Evolutionary conservation across 2,329 filamentous ascomycete genomes (phyloP), one percentile per base, ranked within the genome.

Genomic region (Nemania sp.): DNA sequence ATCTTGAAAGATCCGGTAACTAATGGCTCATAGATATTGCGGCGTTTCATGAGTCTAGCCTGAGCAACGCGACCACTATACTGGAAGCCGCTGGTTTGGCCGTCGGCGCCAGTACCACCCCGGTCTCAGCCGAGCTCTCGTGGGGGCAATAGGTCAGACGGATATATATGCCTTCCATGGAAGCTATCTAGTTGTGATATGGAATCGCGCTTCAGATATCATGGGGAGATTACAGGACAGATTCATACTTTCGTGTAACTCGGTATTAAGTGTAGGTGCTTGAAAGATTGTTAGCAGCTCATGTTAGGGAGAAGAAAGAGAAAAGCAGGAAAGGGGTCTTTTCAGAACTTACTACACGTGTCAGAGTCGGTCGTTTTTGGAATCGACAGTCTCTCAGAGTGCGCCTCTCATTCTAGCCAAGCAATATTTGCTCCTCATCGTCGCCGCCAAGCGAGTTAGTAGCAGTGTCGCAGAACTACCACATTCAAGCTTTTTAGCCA

Each of bases 21-120:
- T 60, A 15, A 11, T 17, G 3, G 39, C 29, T 10, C 46, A 63
- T 34, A 42, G 54, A 42, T 47, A 3, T 7, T 29, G 7, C 25
- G 25, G 25, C 7, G 25, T 7, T 29, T 29, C 25, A 29, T 29
- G 25, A 29, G 25, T 29, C 12, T 5, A 53, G 49, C 18, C 20
- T 65, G 37, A 48, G 4, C 5, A 65, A 65, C 39, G 54, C 48
- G 13, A 63, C 54, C 3, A 57, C 18, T 10, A 53, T 63, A 12
- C 52, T 65, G 12, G 11, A 17, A 17, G 43, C 42, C 12, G 12
- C n/a, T 11, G 57, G 54, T n/a, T 21, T 52, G 25, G 15, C 50
- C 7, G 5, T 13, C 7, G 60, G 60, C 17, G 3, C 54, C 39
- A 65, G 46, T 42, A 43, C 51, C 1, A 18, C 5, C 12, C 51